Evolutionary conservation across 768 basidiomycete genomes (phyloP).

Genomic region (Xerocomellus intermedius): DNA sequence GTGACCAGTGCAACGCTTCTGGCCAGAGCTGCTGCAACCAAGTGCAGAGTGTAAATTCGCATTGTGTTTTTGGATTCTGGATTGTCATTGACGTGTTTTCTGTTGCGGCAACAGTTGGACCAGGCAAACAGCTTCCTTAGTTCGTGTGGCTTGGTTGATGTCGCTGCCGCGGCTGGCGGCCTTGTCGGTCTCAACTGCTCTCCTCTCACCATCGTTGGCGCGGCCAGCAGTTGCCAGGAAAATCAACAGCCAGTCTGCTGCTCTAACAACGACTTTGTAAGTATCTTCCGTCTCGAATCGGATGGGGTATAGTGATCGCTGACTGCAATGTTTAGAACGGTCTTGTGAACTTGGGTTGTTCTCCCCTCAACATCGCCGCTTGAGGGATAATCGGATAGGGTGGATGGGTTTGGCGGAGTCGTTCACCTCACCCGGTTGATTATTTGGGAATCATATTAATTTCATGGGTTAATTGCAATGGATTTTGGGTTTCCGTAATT

Average conservation of each 20-base stretch:
- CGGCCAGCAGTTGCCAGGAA: not conserved
- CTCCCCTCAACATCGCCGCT: not conserved
- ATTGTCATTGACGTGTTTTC: not conserved
- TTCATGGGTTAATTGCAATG: too few species aligned
- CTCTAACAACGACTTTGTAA: not conserved
- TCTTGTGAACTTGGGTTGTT: not conserved
- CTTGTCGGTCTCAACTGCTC: too few species aligned
- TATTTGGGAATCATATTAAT: not conserved
- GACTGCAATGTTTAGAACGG: not conserved
- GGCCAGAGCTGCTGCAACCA: constrained; percentile 9
- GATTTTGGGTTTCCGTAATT: too few species aligned
- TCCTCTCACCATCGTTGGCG: not conserved
- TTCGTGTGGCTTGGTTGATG: too few species aligned
- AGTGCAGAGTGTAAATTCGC: not conserved
- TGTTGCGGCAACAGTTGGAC: too few species aligned
- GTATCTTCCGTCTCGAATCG: not conserved
- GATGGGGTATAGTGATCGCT: too few species aligned
- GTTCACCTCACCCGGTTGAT: not conserved
- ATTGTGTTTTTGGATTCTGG: too few species aligned
- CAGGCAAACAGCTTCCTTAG: too few species aligned
- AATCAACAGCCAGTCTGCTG: not conserved
- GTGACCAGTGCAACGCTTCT: constrained; percentile 12
- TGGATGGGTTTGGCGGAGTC: not conserved
- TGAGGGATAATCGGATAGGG: not conserved
- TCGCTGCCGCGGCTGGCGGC: too few species aligned